phyloP scores from a whole-genome alignment of 2,329 filamentous ascomycete genomes.

The Fusarium hostae region DNA sequence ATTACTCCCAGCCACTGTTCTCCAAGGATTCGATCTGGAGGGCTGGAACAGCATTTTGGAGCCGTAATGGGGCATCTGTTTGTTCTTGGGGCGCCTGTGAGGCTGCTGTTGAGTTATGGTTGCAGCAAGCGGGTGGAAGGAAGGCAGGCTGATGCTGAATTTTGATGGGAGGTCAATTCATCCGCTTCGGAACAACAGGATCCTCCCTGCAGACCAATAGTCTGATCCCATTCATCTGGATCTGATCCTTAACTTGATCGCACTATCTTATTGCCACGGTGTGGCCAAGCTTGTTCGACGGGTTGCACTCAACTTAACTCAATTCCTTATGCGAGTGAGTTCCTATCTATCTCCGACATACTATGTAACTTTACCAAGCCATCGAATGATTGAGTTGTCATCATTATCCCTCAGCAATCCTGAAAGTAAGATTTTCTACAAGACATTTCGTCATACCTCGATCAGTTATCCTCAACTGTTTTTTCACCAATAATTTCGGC shows the following conservation, averaged over 20 bases:
- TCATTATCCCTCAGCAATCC: conserved; percentile 23
- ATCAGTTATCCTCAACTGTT: conserved; percentile 2
- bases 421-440: neutral
- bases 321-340: conserved; percentile 18
- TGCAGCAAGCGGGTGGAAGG: conserved; percentile 40
- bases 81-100: conserved; percentile 27
- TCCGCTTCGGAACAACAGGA: conserved; percentile 31
- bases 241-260: conserved; percentile 18
- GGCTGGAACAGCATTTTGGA: conserved; percentile 28
- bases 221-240: conserved; percentile 3
- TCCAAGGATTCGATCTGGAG: conserved; percentile 15
- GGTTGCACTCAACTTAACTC: conserved; percentile 37
- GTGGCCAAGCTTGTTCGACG: conserved; percentile 18
- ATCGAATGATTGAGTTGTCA: conserved; percentile 22
- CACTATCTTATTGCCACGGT: conserved; percentile 34
- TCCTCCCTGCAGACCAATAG: conserved; percentile 23
- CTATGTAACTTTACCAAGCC: neutral
- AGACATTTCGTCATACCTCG: conserved; percentile 22
- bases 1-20: conserved; percentile 15
- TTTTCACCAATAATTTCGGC: conserved; percentile 1
- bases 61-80: conserved; percentile 10
- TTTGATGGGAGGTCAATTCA: conserved; percentile 43
- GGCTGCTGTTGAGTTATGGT: conserved; percentile 45
- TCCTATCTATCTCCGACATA: conserved; percentile 21
- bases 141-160: conserved; percentile 40